These are phyloP conservation scores for Phragmites australis DNA, from an alignment of 176 grass and related monocot species.

Conservation along the genomic window DNA sequence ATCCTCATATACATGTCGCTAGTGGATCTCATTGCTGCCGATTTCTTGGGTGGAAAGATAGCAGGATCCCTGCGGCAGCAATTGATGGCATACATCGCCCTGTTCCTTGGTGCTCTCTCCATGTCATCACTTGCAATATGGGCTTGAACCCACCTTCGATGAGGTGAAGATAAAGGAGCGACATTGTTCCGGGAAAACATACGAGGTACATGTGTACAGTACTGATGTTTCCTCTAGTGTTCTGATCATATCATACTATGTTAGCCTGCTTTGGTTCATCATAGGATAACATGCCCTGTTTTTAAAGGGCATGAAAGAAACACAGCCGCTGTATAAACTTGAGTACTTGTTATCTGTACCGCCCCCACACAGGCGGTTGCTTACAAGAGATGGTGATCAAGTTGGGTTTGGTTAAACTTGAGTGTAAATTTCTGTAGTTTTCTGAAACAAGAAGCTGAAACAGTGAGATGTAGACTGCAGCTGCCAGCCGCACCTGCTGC, in stretches of 20 bases:
- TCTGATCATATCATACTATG: not conserved
- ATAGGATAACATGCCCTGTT: constrained; percentile 20
- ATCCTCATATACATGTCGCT: constrained; percentile 94
- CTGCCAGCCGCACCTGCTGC: not conserved
- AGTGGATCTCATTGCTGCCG: constrained; percentile 85
- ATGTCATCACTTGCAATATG: constrained; percentile 86
- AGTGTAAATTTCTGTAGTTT: not conserved
- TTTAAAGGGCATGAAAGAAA: constrained; percentile 40
- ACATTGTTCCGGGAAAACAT: not conserved
- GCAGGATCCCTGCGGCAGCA: constrained; percentile 44
- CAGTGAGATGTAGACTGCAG: not conserved
- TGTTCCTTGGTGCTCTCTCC: constrained; percentile 64
- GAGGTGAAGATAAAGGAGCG: not conserved
- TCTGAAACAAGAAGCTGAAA: not conserved
- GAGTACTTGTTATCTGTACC: not conserved
- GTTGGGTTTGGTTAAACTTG: not conserved
- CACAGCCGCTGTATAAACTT: not conserved
- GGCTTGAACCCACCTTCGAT: constrained; percentile 49
- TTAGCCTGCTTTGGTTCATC: not conserved
- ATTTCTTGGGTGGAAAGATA: constrained; percentile 70
- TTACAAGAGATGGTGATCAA: not conserved
- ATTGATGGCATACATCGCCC: constrained; percentile 48
- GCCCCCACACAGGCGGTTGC: not conserved
- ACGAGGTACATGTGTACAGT: constrained; percentile 13
- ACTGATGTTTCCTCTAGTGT: not conserved